A percentile compares a stretch with the other conserved stretches of the same genome.
Conservation (phyloP, 1,139 yeast genomes). For the Suhomyces yuchorum region DNA sequence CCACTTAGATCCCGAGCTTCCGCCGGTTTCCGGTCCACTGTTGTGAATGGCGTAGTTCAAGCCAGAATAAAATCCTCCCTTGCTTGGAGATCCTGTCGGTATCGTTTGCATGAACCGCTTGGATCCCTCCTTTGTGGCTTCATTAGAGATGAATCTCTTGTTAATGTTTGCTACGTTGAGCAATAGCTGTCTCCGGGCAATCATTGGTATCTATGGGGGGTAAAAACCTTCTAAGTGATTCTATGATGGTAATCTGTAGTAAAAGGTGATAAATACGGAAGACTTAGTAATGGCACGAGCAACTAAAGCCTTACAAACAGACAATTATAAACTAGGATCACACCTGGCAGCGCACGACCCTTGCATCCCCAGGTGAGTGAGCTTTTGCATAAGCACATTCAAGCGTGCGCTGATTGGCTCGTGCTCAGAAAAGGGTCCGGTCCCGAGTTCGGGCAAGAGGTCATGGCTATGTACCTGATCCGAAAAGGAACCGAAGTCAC, state of each 20-base stretch:
- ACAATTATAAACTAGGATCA: background rate
- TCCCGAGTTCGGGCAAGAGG: constrained; percentile 10
- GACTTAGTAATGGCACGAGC: background rate
- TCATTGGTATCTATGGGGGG: constrained; percentile 13
- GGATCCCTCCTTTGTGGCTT: constrained; percentile 28
- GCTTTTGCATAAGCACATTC: constrained; percentile 8
- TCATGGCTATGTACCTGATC: background rate
- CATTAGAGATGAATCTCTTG: constrained; percentile 30
- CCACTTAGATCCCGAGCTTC: constrained; percentile 23
- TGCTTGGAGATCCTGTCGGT: constrained; percentile 27
- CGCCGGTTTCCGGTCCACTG: background rate
- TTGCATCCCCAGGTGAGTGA: constrained; percentile 11
- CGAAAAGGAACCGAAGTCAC: background rate
- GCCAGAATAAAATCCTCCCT: constrained; percentile 30
- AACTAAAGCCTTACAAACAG: background rate
- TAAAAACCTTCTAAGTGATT: background rate
- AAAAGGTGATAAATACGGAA: background rate
- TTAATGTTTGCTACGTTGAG: constrained; percentile 13
- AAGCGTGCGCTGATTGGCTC: constrained; percentile 5
- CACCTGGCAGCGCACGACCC: constrained; percentile 7
- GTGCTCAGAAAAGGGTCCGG: background rate
- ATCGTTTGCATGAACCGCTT: constrained; percentile 49
- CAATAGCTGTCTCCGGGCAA: constrained; percentile 20
- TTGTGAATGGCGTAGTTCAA: constrained; percentile 25
- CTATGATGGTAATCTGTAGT: background rate